phyloP scores from a whole-genome alignment of 805 yeast genomes.

The Hermanozyma aechmeae region DNA sequence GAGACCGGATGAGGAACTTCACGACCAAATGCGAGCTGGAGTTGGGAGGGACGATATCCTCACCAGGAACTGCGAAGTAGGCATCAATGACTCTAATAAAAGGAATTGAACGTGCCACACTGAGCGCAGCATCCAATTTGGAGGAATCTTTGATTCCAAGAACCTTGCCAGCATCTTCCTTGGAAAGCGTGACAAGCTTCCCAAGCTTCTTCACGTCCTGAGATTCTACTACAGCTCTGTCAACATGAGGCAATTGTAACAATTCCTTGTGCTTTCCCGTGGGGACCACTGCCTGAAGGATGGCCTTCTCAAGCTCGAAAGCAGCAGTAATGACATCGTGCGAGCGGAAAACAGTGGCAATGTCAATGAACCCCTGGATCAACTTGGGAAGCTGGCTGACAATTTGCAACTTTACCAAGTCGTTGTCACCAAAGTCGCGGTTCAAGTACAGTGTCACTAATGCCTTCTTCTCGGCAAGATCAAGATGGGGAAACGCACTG shows the following conservation, averaged over 20 bases:
- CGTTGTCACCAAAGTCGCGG: constrained; percentile 32
- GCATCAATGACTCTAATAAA: constrained; percentile 57
- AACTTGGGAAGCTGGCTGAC: constrained; percentile 59
- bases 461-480: constrained; percentile 38
- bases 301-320: constrained; percentile 56
- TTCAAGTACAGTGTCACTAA: constrained; percentile 51
- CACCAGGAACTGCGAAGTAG: constrained; percentile 83
- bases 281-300: constrained; percentile 67
- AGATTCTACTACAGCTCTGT: constrained; percentile 32
- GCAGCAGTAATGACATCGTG: constrained; percentile 54
- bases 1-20: constrained; percentile 68
- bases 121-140: constrained; percentile 39
- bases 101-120: constrained; percentile 60
- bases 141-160: constrained; percentile 43
- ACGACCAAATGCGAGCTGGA: constrained; percentile 68
- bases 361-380: constrained; percentile 65
- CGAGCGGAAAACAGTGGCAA: constrained; percentile 72
- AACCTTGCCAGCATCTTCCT: constrained; percentile 43
- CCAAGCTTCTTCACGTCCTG: constrained; percentile 55
- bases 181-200: constrained; percentile 53
- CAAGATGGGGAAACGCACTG: constrained; percentile 29
- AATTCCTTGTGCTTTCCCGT: constrained; percentile 49
- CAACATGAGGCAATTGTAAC: constrained; percentile 74
- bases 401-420: constrained; percentile 38
- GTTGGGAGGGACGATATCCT: constrained; percentile 49